Percentiles rank a stretch among this genome's conserved stretches.
Conservation (phyloP, 2,329 filamentous ascomycete genomes). For the Alternaria arbusti region DNA sequence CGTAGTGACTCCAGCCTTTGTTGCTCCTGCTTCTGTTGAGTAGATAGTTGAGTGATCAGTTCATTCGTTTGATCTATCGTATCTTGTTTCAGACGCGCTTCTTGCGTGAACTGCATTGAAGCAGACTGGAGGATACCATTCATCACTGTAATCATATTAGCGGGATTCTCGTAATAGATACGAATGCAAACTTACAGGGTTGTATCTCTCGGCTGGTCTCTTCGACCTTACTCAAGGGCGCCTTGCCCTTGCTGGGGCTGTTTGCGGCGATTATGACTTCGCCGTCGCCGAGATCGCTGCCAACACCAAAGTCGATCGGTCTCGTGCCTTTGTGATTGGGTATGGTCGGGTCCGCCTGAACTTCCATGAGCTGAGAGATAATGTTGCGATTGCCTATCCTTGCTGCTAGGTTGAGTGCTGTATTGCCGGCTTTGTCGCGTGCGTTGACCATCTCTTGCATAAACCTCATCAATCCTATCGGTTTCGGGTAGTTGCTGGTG, state of each 20-base stretch:
- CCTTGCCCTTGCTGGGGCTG: constrained; percentile 48
- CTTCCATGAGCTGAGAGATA: constrained; percentile 94
- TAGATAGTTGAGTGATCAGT: constrained; percentile 79
- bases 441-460: constrained; percentile 98
- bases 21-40: constrained; percentile 77
- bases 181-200: constrained; percentile 65
- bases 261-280: constrained; percentile 25
- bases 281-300: constrained; percentile 62
- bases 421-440: constrained; percentile 92
- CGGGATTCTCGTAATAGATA: not conserved
- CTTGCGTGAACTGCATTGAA: constrained; percentile 77
- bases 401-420: constrained; percentile 90
- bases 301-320: constrained; percentile 93
- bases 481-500: constrained; percentile 63
- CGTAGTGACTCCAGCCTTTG: constrained; percentile 75
- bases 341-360: constrained; percentile 91
- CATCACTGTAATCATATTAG: constrained; percentile 62
- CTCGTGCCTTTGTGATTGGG: constrained; percentile 87
- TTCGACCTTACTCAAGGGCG: constrained; percentile 59
- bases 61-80: constrained; percentile 82
- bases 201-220: constrained; percentile 83
- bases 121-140: constrained; percentile 82
- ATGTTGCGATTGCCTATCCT: constrained; percentile 93
- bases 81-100: constrained; percentile 83
- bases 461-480: constrained; percentile 87